These are phyloP conservation scores for Zymoseptoria ardabiliae DNA, from an alignment of 2,329 filamentous ascomycete species.

Conservation along the genomic window DNA sequence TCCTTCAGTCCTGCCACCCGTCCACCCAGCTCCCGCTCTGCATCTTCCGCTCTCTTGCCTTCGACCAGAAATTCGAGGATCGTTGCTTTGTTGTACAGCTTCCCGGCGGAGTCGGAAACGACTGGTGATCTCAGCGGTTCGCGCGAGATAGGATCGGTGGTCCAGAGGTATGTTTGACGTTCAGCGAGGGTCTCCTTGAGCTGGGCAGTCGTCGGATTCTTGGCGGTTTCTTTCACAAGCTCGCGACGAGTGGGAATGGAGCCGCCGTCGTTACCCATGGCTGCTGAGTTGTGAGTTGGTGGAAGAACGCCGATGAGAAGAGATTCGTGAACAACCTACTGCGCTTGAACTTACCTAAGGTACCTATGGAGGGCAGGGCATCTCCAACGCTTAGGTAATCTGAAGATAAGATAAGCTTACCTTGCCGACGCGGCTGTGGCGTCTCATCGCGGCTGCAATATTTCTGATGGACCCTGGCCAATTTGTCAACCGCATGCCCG, in stretches of 20 bases:
- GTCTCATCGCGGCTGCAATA: neutral
- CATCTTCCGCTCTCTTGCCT: constrained; percentile 49
- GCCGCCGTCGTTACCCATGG: constrained; percentile 95
- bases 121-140: constrained; percentile 64
- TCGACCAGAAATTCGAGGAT: constrained; percentile 63
- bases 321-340: no score
- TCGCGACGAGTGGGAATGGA: constrained; percentile 91
- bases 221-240: constrained; percentile 88
- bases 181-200: constrained; percentile 83
- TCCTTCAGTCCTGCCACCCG: constrained; percentile 74
- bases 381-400: neutral
- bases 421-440: neutral
- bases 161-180: constrained; percentile 79
- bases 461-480: neutral
- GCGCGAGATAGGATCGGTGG: constrained; percentile 77
- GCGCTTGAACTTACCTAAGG: no score
- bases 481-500: neutral
- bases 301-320: no score
- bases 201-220: constrained; percentile 72
- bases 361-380: neutral
- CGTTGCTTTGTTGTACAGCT: constrained; percentile 91
- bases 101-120: constrained; percentile 77
- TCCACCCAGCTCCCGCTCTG: constrained; percentile 53
- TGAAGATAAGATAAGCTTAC: neutral
- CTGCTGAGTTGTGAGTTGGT: neutral